Base-by-base conservation (phyloP, 2,329 filamentous ascomycete species). In the Colletotrichum coccodes region DNA sequence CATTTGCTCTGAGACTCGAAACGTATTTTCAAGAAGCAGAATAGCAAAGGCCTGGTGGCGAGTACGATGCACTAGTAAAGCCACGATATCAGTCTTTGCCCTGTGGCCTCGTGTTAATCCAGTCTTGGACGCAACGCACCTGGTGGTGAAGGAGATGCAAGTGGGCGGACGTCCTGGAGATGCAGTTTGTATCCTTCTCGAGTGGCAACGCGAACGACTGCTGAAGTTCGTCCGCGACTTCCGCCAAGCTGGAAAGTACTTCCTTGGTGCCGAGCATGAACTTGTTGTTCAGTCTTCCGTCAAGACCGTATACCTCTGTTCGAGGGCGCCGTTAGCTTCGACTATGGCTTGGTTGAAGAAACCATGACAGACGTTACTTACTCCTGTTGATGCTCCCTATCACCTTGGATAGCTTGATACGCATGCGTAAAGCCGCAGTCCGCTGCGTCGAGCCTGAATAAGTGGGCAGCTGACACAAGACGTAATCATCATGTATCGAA, bases 401-500 rank as follows among this genome's bases (percentile, higher is more conserved):
- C 0, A 74, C 72, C 6, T 72, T 69, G 0, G 75, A 78, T 21
- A 80, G 53, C 16, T 73, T 74, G 38, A 79, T 75, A 21, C 78
- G 76, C 78, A 80, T 79, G 1, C 75, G 70, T 21, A 80, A 62
- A 0, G 77, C 76, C 2, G 75, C 72, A 0, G 72, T 73, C 3
- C 77, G 65, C 8, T 77, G 74, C 0, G 67, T 26, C 0, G 75
- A 76, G 1, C 76, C 78, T 0, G 69, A 70, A 18, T 77, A 79
- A 2, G 73, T 72, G 0, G 78, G 78, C 1, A 80, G 72, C 34
- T 79, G 77, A 0, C 83, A 82, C 8, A 82, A 79, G 0, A 89
- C 81, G 47, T 88, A 83, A n/a, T 86, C 82, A 44, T 87, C 85
- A 23, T 79, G 77, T 2, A 88, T 78, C 0, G 83, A 82, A 52